A percentile compares a stretch with the other conserved stretches of the same genome.
Evolutionary conservation across 1,284 basidiomycete genomes (phyloP).

Genomic region (Mycosarcoma mackinlayi): DNA sequence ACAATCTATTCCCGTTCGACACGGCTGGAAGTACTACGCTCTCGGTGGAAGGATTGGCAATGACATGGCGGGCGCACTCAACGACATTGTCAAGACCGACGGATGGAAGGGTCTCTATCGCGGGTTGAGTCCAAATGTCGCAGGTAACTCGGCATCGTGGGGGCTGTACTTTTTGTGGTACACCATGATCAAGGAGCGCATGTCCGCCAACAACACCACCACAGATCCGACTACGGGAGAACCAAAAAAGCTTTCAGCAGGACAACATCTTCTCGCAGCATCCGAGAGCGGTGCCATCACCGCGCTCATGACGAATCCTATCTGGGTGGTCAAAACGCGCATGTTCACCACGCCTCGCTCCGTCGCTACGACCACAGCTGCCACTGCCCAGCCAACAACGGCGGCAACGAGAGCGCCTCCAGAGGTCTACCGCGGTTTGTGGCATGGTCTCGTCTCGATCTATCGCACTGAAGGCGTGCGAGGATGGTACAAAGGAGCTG

Average conservation of each 20-base stretch:
- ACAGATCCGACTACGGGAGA: conserved; percentile 17
- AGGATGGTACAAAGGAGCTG: conserved; percentile 88
- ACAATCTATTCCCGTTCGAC: conserved; percentile 2
- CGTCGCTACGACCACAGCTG: conserved; percentile 8
- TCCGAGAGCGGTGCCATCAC: conserved; percentile 93
- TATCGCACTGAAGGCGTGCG: conserved; percentile 74
- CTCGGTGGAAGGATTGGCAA: conserved; percentile 70
- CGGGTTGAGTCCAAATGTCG: conserved; percentile 88
- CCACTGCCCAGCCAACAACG: not conserved
- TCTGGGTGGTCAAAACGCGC: conserved; percentile 98
- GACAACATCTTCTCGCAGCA: conserved; percentile 86
- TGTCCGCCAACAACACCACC: conserved; percentile 41
- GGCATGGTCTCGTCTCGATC: conserved; percentile 57
- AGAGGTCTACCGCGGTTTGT: conserved; percentile 52
- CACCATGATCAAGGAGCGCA: conserved; percentile 84
- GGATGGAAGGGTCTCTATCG: conserved; percentile 91
- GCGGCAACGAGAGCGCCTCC: conserved; percentile 21
- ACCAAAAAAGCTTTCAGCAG: conserved; percentile 74
- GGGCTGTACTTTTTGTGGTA: conserved; percentile 99
- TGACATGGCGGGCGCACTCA: conserved; percentile 80
- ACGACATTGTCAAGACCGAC: conserved; percentile 78
- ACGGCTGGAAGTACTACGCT: conserved; percentile 46
- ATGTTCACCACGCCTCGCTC: conserved; percentile 85
- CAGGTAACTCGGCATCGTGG: conserved; percentile 97
- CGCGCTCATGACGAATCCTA: conserved; percentile 93